Base-by-base conservation (phyloP, 2,329 filamentous ascomycete species). In the Aureobasidium melanogenum region DNA sequence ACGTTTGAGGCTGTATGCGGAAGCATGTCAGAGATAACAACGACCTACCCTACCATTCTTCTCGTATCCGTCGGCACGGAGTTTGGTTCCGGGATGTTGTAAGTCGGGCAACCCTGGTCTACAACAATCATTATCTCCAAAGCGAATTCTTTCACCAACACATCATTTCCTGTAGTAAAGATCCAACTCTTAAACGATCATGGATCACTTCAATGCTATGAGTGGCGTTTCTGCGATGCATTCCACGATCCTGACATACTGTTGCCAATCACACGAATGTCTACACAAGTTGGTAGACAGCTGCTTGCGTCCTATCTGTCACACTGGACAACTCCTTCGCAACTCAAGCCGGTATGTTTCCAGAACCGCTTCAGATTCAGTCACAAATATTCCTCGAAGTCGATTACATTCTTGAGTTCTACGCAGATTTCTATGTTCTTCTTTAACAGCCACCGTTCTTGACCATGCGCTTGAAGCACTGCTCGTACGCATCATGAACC, bases 401-500 rank as follows among this genome's bases (percentile, higher is more conserved):
- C 12, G 22, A 15, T 24, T 17, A 7, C 12, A 26, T 44, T 26
- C 22, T 15, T 26, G 22, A 12, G 1, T 44, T 44, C 41, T 44
- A 44, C 2, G 3, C 22, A 17, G 17, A 44, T 1, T 5, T n/a
- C 3, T 15, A 15, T 47, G 2, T 28, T 17, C n/a, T n/a, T 7
- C 5, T 34, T 7, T 50, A 59, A 6, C 30, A 7, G 10, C 44
- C 51, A 47, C 63, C 56, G 19, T 60, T 60, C 56, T 52, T 34
- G 34, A 60, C 83, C 83, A 87, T 87, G 65, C 83, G 75, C 75
- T 82, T 79, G 73, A 87, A 87, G 73, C 84, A 87, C 66, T 71
- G 70, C 67, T 77, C 75, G 70, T 87, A 88, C 12, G 83, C 84
- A 64, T 81, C 78, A 67, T 86, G 82, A 47, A 88, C 75, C 74